These are phyloP conservation scores for Nakaseomyces sp. DNA, from an alignment of 1,139 yeast species.

Conservation along the genomic window DNA sequence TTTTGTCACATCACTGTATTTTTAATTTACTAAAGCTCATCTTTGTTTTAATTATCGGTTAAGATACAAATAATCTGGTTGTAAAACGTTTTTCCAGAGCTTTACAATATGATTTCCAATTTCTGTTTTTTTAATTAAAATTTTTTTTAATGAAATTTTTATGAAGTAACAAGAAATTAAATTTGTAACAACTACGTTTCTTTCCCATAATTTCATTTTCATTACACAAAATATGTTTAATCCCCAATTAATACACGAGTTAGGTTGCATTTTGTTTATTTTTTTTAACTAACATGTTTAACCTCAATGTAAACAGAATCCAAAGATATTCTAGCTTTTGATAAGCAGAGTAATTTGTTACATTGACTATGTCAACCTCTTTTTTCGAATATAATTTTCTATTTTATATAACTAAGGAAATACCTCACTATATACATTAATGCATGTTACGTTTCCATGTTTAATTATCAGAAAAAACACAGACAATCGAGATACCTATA, in stretches of 20 bases:
- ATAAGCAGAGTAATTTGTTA: neutral
- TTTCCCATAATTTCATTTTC: slow-evolving; percentile 1
- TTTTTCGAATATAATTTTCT: neutral
- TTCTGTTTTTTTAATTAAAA: neutral
- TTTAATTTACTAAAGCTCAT: slow-evolving; percentile 5
- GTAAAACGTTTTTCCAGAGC: neutral
- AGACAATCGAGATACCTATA: too few relatives aligned
- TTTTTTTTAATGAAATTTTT: neutral
- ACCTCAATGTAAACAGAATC: neutral
- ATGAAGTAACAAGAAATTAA: neutral
- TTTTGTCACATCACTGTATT: slow-evolving; percentile 1
- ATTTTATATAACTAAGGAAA: slow-evolving; percentile 1
- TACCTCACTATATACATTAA: slow-evolving; percentile 5
- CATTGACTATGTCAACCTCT: neutral
- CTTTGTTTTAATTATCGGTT: slow-evolving; percentile 1
- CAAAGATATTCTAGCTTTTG: neutral
- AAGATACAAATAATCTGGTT: neutral
- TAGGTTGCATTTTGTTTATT: neutral
- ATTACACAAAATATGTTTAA: neutral
- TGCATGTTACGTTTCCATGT: slow-evolving; percentile 6
- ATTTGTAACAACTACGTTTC: slow-evolving; percentile 2
- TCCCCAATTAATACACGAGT: neutral
- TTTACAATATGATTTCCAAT: neutral
- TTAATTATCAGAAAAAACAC: neutral
- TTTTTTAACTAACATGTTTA: neutral